Base-by-base conservation (phyloP, 202 grass and related monocot species). In the Bolboschoenoplectus hybrid region DNA sequence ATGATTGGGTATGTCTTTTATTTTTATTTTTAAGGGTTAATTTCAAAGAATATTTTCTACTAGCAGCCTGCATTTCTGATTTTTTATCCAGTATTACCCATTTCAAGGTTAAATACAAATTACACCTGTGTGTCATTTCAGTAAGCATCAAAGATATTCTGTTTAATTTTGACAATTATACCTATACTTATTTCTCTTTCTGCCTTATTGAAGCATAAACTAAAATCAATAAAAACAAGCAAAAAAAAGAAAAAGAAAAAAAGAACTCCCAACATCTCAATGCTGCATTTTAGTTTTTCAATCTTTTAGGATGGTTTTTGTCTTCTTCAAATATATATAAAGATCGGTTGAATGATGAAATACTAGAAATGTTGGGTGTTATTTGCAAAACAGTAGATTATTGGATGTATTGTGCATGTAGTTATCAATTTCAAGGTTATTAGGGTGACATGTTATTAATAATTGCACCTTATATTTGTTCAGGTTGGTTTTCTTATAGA, bases 401-500 rank as follows among this genome's bases (percentile, higher is more conserved):
- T 6, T 36, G 72, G 46, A 46, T 53, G 72, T 52, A 75, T 53
- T 35, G 26, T 53, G 45, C 46, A 35, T 51, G 47, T 34, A 1
- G 20, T 52, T 52, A 66, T 36, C 47, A 34, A 46, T 75, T 7
- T 26, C 26, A 11, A 13, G 47, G 72, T 55, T 76, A 52, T 52
- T 53, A 35, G 26, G 71, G 9, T 19, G 74, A n/a, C 13, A 58
- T 5, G 32, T 78, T 56, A 69, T 52, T 71, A 70, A 71, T 57
- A 1, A 65, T 45, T 82, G 9, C 65, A 20, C 50, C 38, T 56
- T 52, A 50, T 67, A 67, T 67, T 93, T 89, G 87, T 77, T 3
- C 87, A 98, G 96, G 96, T 98, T 92, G 96, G 96, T 78, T 98
- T 98, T 89, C 87, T 98, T 85, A 95, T 90, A 57, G 93, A 98